Percentiles rank a stretch among this genome's conserved stretches.
Conservation (phyloP, 352 stramenopile genomes). For the Phytophthora fragariaefolia region DNA sequence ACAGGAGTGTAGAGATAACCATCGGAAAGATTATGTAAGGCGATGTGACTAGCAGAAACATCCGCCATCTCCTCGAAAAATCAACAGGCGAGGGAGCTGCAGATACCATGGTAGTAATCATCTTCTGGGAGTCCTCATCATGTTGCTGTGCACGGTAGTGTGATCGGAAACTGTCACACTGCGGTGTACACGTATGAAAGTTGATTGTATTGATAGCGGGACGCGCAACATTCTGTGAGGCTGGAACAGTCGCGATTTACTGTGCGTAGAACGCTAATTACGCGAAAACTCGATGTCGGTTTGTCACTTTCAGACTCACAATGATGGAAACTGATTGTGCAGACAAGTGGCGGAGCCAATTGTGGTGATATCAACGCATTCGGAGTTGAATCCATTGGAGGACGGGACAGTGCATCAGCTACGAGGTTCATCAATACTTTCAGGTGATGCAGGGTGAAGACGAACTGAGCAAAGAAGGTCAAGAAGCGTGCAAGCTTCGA, state of each 20-base stretch:
- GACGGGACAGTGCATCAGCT: not conserved
- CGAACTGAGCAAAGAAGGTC: slow-evolving; percentile 16
- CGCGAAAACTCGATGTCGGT: not conserved
- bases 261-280: not conserved
- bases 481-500: slow-evolving; percentile 10
- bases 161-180: slow-evolving; percentile 2
- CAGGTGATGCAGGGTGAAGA: slow-evolving; percentile 5
- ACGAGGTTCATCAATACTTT: slow-evolving; percentile 6
- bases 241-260: not conserved
- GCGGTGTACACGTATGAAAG: not conserved
- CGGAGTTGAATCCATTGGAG: not conserved
- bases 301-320: not conserved
- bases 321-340: not conserved
- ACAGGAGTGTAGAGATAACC: slow-evolving; percentile 1
- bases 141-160: not conserved
- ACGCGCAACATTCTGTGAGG: not conserved
- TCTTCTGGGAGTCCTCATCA: not conserved
- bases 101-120: not conserved
- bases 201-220: not conserved
- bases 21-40: not conserved
- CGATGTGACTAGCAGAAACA: not conserved
- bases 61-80: too few species aligned
- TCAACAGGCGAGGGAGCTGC: not conserved
- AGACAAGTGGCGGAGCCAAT: not conserved
- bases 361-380: not conserved